Evolutionary conservation across 2,329 filamentous ascomycete genomes (phyloP), one percentile per base, ranked within the genome.

Genomic region (Claviceps fusiformis): DNA sequence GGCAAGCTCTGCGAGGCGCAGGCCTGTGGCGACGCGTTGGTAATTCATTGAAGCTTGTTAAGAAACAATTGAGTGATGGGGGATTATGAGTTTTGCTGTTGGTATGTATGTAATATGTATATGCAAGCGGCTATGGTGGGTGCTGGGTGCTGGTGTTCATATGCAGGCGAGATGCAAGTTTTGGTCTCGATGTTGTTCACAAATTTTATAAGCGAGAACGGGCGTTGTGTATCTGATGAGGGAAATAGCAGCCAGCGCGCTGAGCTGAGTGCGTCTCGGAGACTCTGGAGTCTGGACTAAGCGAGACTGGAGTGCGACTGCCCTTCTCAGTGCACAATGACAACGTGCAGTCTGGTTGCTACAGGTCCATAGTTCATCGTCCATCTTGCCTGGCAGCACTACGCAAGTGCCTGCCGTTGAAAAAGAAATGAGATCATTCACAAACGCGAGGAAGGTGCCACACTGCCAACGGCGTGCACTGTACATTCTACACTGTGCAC

Each of bases 1-100:
- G 63, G 75, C 81, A 59, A 91, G 76, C 71, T 89, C 66, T 19
- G 70, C 68, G 35, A 63, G 62, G 33, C 72, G 71, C 50, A 74
- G 65, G 49, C 68, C 55, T 56, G 72, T 71, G 57, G 73, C 63
- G 54, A 74, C 60, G 50, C 71, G 69, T 56, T 72, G 69, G 52
- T 74, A 58, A 55, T 68, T 70, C 70, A 72, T 73, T 47, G 10
- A 37, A 37, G 37, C 13, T 51, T 27, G 39, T 39, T 3, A 33
- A 9, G 4, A 4, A 15, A 10, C 27, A 15, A 15, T 27, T 29
- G 24, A 11, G 13, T 46, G 6, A 29, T 5, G 19, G 11, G 27
- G 11, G 46, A 15, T 9, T 31, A 15, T 31, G 45, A 9, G 27
- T 29, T 29, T 6, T 31, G 27, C 15, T 17, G 46, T 15, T 31